phyloP scores from a whole-genome alignment of 331 rosid genomes.

The Spiraea crenata region DNA sequence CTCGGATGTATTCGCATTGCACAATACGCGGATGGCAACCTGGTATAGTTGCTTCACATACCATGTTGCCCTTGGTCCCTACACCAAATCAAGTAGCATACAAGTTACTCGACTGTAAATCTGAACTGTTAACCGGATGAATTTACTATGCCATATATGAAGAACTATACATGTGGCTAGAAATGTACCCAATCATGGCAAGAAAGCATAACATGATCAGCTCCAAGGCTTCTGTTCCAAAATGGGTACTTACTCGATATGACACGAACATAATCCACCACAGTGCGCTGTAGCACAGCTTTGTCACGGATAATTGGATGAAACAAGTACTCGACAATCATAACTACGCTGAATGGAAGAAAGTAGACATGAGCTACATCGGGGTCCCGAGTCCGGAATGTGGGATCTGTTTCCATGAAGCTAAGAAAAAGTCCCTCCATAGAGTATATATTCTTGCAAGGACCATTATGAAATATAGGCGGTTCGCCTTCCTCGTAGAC shows the following conservation, averaged over 20 bases:
- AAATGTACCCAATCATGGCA: constrained; percentile 64
- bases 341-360: constrained; percentile 64
- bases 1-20: constrained; percentile 58
- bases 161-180: neutral
- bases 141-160: too few relatives aligned
- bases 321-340: constrained; percentile 51
- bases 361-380: constrained; percentile 54
- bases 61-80: constrained; percentile 68
- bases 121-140: neutral
- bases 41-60: constrained; percentile 52
- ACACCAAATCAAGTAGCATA: neutral
- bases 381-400: constrained; percentile 43
- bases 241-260: constrained; percentile 47
- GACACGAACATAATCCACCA: constrained; percentile 51
- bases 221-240: constrained; percentile 68
- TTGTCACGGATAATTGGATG: constrained; percentile 52
- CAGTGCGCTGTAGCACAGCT: constrained; percentile 51
- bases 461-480: constrained; percentile 62
- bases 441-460: constrained; percentile 61
- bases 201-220: constrained; percentile 68
- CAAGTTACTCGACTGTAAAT: neutral
- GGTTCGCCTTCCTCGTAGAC: constrained; percentile 63
- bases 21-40: constrained; percentile 49
- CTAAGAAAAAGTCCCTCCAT: constrained; percentile 63
- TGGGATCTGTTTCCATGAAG: constrained; percentile 40